A percentile compares a stretch with the other conserved stretches of the same genome.
These are phyloP conservation scores for Allantophomopsis lycopodina DNA, from an alignment of 2,329 filamentous ascomycete genomes.

Conservation along the genomic window DNA sequence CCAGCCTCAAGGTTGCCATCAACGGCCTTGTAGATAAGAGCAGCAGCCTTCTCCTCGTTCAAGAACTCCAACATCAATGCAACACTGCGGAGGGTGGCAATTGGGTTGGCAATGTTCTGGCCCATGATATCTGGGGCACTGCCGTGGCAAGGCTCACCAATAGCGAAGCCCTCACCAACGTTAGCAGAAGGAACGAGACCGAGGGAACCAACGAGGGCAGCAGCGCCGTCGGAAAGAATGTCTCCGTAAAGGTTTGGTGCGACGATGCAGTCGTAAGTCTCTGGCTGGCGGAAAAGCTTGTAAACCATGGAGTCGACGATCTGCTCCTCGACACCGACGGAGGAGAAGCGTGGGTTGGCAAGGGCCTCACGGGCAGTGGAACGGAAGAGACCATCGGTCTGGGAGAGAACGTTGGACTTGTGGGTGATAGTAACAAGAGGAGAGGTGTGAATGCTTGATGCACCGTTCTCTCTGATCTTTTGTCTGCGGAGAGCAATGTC, in stretches of 20 bases:
- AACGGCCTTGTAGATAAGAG: conserved; percentile 80
- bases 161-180: conserved; percentile 86
- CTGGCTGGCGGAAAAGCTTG: conserved; percentile 95
- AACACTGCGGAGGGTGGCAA: conserved; percentile 82
- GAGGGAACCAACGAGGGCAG: conserved; percentile 80
- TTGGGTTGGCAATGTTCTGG: conserved; percentile 85
- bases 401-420: conserved; percentile 93
- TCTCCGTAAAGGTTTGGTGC: conserved; percentile 97
- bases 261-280: conserved; percentile 94
- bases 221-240: conserved; percentile 89
- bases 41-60: conserved; percentile 73
- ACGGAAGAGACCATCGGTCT: conserved; percentile 94
- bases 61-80: conserved; percentile 96
- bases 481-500: conserved; percentile 85
- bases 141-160: conserved; percentile 96
- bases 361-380: conserved; percentile 64
- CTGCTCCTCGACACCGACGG: conserved; percentile 75
- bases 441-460: conserved; percentile 44
- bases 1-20: conserved; percentile 82
- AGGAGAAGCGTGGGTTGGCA: conserved; percentile 45
- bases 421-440: conserved; percentile 92
- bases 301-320: conserved; percentile 99
- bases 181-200: conserved; percentile 92
- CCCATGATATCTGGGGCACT: conserved; percentile 94
- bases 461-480: conserved; percentile 52